These are phyloP conservation scores for Coniosporium apollinis DNA, from an alignment of 495 filamentous ascomycete species.

Conservation along the genomic window DNA sequence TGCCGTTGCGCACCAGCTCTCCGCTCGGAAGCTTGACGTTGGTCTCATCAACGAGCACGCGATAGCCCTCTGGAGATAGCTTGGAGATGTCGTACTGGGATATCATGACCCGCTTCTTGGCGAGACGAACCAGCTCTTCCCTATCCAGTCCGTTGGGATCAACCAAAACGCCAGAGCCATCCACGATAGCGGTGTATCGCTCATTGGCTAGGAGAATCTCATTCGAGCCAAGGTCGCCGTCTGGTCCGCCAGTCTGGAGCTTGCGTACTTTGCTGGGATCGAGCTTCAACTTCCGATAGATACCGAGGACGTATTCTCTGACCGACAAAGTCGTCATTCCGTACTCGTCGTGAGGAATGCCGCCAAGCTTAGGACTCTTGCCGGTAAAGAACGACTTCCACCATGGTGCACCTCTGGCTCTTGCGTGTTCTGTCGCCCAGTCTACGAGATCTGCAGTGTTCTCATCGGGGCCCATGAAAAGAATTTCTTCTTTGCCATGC, in stretches of 20 bases:
- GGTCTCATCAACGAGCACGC: constrained; percentile 81
- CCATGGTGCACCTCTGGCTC: constrained; percentile 77
- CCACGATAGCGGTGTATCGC: constrained; percentile 66
- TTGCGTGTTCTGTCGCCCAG: constrained; percentile 94
- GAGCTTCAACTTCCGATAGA: constrained; percentile 86
- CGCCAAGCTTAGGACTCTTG: constrained; percentile 87
- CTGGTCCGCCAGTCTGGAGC: constrained; percentile 93
- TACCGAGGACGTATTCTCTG: constrained; percentile 85
- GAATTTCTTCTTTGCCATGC: constrained; percentile 82
- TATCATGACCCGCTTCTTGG: constrained; percentile 79
- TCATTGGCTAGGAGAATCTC: constrained; percentile 93
- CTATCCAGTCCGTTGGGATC: constrained; percentile 81
- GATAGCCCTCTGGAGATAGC: constrained; percentile 74
- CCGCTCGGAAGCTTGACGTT: constrained; percentile 74
- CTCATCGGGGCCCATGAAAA: constrained; percentile 98
- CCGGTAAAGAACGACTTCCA: constrained; percentile 99
- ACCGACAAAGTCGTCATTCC: constrained; percentile 98
- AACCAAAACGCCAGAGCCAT: constrained; percentile 86
- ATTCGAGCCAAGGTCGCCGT: constrained; percentile 93
- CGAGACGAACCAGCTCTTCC: constrained; percentile 66
- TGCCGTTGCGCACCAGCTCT: constrained; percentile 79
- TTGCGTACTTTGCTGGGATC: constrained; percentile 71
- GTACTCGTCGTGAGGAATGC: constrained; percentile 89
- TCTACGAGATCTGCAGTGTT: constrained; percentile 95
- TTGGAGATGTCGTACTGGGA: constrained; percentile 71